These are phyloP conservation scores for Amanita exitialis DNA, from an alignment of 768 basidiomycete genomes.

Conservation along the genomic window DNA sequence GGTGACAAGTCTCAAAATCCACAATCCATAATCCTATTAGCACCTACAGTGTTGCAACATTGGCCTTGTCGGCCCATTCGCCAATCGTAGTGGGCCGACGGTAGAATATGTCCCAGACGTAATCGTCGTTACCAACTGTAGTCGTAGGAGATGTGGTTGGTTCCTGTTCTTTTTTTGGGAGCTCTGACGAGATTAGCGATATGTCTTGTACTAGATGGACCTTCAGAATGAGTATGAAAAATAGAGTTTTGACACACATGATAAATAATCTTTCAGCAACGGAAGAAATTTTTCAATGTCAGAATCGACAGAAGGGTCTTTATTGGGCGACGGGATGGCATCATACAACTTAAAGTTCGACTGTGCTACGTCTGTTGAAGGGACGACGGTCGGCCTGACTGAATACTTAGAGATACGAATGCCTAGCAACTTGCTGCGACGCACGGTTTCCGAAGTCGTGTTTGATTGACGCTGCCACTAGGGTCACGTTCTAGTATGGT, in stretches of 20 bases:
- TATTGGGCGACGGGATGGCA: constrained; percentile 40
- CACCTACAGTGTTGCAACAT: constrained; percentile 57
- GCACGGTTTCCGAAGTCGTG: neutral
- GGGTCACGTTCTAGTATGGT: constrained; percentile 33
- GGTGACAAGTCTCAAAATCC: neutral
- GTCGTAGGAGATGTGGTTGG: constrained; percentile 8
- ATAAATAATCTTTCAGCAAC: constrained; percentile 68
- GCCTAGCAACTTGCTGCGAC: neutral
- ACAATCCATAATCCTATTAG: neutral
- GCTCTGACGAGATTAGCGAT: constrained; percentile 13
- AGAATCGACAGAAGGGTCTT: constrained; percentile 17
- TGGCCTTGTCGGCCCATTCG: constrained; percentile 48
- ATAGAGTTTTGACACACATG: constrained; percentile 27
- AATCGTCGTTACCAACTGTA: constrained; percentile 34
- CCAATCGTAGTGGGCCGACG: constrained; percentile 49
- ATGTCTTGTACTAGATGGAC: constrained; percentile 8
- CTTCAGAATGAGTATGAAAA: constrained; percentile 6
- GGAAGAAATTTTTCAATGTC: constrained; percentile 76
- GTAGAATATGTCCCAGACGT: constrained; percentile 82
- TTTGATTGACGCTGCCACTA: neutral
- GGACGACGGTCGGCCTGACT: constrained; percentile 35
- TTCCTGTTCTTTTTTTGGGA: neutral
- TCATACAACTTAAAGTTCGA: constrained; percentile 63
- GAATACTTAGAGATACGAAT: neutral
- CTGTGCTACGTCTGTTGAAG: constrained; percentile 34